Evolutionary conservation across 2,329 filamentous ascomycete genomes (phyloP).

Genomic region (Pseudogymnoascus sp.): DNA sequence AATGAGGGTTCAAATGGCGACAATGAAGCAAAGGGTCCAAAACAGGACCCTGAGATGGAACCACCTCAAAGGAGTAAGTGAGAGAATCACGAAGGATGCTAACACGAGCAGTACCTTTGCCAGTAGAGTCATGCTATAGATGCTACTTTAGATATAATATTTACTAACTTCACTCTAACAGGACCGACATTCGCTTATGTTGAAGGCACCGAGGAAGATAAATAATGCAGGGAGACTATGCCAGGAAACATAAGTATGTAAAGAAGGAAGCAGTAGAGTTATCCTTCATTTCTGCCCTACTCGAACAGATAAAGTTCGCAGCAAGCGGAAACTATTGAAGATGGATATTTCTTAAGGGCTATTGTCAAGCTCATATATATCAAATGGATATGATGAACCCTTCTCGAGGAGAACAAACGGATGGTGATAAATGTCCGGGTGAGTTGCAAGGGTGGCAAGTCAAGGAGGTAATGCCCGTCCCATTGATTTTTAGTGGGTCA

Average conservation of each 20-base stretch:
- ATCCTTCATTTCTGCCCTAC: no score
- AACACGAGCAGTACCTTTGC: not conserved
- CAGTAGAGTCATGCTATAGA: not conserved
- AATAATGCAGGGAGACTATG: not conserved
- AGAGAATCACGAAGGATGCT: not conserved
- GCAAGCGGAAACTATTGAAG: no score
- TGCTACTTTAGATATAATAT: not conserved
- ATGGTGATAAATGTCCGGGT: not conserved
- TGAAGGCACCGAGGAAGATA: not conserved
- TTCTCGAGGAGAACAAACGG: conserved; percentile 7
- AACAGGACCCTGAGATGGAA: not conserved
- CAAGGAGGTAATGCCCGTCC: not conserved
- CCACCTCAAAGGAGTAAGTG: not conserved
- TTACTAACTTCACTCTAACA: not conserved
- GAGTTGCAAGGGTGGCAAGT: not conserved
- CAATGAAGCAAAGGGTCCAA: not conserved
- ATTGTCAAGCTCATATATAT: not conserved
- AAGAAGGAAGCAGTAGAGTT: not conserved
- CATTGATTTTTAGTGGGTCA: not conserved
- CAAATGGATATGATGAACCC: not conserved
- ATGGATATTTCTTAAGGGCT: not conserved
- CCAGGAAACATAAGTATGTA: not conserved
- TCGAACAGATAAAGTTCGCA: no score
- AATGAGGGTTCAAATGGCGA: not conserved
- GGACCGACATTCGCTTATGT: not conserved